Conservation (phyloP, 441 rosid genomes). For the Jatropha podagrica region DNA sequence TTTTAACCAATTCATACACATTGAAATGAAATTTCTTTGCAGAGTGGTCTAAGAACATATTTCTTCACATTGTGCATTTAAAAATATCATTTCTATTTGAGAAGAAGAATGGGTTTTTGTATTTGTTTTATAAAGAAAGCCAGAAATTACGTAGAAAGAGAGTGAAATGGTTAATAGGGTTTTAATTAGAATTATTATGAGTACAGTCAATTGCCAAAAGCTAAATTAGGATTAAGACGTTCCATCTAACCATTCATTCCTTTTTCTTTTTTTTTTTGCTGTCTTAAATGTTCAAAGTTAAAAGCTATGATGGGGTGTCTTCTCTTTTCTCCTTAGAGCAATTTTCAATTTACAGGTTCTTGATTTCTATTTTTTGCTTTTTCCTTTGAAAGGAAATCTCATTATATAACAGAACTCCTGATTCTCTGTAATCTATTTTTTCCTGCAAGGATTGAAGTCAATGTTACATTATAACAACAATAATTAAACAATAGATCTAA, state of each 20-base stretch:
- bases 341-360: no score
- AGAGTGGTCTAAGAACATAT: no score
- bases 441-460: background rate
- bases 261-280: background rate
- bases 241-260: slow-evolving; percentile 1
- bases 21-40: no score
- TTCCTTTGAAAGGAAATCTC: no score
- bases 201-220: background rate
- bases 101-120: no score
- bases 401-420: no score
- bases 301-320: background rate
- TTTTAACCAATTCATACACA: no score
- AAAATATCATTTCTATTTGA: no score
- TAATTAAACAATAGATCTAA: no score
- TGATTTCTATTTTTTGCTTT: no score
- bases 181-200: background rate
- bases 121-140: background rate
- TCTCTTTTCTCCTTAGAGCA: background rate
- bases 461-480: background rate
- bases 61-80: no score
- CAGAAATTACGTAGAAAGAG: background rate
- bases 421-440: no score
- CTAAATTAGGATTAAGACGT: slow-evolving; percentile 21
- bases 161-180: background rate
- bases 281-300: background rate